Evolutionary conservation across 2,329 filamentous ascomycete species (phyloP).

Genomic region (Periconia macrospinosa): DNA sequence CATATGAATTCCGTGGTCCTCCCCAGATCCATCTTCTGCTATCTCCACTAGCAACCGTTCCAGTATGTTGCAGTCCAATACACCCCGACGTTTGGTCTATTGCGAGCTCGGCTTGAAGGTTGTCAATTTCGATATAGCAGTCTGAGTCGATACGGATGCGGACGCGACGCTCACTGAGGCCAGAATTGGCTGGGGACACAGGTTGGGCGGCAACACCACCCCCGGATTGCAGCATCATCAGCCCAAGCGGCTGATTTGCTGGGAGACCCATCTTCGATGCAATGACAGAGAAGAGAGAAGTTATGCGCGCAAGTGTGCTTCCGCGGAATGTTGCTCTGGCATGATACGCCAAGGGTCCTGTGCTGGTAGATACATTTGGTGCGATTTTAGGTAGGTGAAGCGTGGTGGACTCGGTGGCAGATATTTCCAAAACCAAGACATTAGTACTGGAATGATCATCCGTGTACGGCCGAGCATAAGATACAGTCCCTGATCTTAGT

Average conservation of each 20-base stretch:
- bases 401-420: constrained; percentile 45
- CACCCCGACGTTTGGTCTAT: constrained; percentile 15
- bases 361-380: constrained; percentile 9
- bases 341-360: constrained; percentile 31
- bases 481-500: constrained; percentile 59
- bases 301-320: constrained; percentile 69
- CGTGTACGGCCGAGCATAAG: constrained; percentile 83
- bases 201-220: constrained; percentile 65
- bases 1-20: constrained; percentile 35
- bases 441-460: constrained; percentile 70
- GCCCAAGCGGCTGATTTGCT: constrained; percentile 59
- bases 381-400: constrained; percentile 26
- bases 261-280: constrained; percentile 76
- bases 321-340: constrained; percentile 73
- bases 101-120: constrained; percentile 18
- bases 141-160: constrained; percentile 35
- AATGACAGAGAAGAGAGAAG: constrained; percentile 77
- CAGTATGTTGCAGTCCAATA: constrained; percentile 12
- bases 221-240: constrained; percentile 63
- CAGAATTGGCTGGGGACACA: constrained; percentile 68
- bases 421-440: constrained; percentile 73
- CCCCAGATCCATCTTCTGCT: neutral
- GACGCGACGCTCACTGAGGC: constrained; percentile 70
- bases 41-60: neutral
- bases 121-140: constrained; percentile 29